Base-by-base conservation (phyloP, 1,284 basidiomycete genomes). In the Xerocomus tenax region DNA sequence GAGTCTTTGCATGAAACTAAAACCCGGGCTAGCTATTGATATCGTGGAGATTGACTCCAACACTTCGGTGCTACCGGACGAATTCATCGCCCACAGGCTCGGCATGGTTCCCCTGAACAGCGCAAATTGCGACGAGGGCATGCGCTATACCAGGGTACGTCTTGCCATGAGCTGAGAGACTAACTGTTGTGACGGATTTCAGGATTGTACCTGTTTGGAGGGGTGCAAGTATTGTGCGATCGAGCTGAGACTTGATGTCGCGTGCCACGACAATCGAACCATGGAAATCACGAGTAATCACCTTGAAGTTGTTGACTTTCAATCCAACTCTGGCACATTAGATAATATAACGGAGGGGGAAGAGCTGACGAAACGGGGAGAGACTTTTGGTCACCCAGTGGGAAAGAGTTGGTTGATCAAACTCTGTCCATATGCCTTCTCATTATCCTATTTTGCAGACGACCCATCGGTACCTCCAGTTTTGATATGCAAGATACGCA, bases 71-170 rank as follows among this genome's bases (percentile, higher is more conserved):
- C 72, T 99, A 29, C 90, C 95, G 1, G 96, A 99, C 70, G 96
- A 99, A 71, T 96, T 96, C 73, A 85, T 99, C 54, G 91, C 93
- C 0, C 96, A 99, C 69, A 81, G 96, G 40, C 74, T 99, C 21
- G 96, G 96, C 19, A 86, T 98, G 81, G 78, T 99, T 19, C 96
- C 96, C 7, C 74, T 99, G 18, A 75, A 89, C 42, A 95, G 91
- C 66, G 74, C 79, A 40, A 85, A 84, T 55, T 93, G 89, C 56
- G 87, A 89, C 50, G 85, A 91, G 61, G 86, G 83, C 15, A 83
- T 93, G 64, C 81, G 88, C 55, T 91, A 87, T 59, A 86, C 83
- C 48, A 74, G 86, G 66, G 90, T 86, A 57, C 41, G 80, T 71
- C 51, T 48, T 41, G 21, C 41, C 40, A 26, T 36, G 36, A n/a